Base-by-base conservation (phyloP, 2,329 filamentous ascomycete genomes). In the Aspergillus quadrilineatus region DNA sequence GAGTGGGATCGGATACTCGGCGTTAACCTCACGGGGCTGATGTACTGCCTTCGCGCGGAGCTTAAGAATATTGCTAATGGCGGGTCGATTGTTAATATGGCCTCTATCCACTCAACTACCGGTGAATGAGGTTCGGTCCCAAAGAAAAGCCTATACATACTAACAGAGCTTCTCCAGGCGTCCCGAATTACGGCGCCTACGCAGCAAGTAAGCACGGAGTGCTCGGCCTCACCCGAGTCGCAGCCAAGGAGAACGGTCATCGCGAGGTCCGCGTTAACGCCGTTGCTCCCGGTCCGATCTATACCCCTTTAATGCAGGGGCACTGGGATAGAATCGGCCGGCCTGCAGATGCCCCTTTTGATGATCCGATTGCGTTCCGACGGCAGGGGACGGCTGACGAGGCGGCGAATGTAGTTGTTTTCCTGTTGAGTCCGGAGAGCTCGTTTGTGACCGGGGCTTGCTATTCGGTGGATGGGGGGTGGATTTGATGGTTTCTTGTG, bases 41-140 rank as follows among this genome's bases (percentile, higher is more conserved):
- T 49, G 36, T 43, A 49, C 14, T 55, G 44, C 26, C 44, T 55
- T 8, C 45, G 45, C 22, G 44, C 44, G 2, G 45, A 55, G 52
- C 44, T 54, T 4, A 48, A 42, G 2, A 4, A 17, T 6, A 32
- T 54, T 2, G 36, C 22, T 28, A 34, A 49, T 12, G 44, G 44
- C 12, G 52, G 52, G 6, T 48, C 44, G 12, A 54, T 54, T 48
- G 44, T 54, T 34, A 54, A 54, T 30, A 54, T 54, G 44, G 43
- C 52, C 4, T 54, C 47, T 17, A 22, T 22, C 22, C 22, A 22
- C 22, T 22, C 22, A 22, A 22, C 22, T 22, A 22, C 22, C 2
- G 22, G 22, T 22, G 22, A 22, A 4, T 22, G 22, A 4, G 22
- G 22, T 22, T 22, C 22, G 22, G 22, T 22, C 22, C 22, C 22